Conservation (phyloP, 2,329 filamentous ascomycete genomes). For the Colletotrichum sansevieriae region DNA sequence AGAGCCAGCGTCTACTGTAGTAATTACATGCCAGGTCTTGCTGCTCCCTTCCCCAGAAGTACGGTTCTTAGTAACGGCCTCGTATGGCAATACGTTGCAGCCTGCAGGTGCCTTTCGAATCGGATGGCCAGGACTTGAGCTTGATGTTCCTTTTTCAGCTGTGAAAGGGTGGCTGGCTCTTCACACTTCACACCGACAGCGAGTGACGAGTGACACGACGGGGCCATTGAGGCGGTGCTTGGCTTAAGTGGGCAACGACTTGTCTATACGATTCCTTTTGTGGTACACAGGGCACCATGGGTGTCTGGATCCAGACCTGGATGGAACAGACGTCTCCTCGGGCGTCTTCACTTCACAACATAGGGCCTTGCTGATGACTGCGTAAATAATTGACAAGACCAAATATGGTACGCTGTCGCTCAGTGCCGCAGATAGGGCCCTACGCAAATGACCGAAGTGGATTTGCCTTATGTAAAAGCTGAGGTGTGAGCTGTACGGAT, state of each 20-base stretch:
- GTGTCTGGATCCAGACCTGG: neutral
- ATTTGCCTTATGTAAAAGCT: neutral
- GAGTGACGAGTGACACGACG: constrained; percentile 2
- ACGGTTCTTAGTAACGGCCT: constrained; percentile 6
- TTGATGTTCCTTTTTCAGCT: constrained; percentile 28
- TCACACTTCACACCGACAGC: neutral
- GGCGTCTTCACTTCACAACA: constrained; percentile 11
- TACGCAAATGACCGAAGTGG: constrained; percentile 32
- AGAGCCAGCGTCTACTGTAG: neutral
- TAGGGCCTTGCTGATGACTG: neutral
- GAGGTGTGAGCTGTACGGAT: too few relatives aligned
- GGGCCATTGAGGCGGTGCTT: constrained; percentile 27
- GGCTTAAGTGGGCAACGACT: constrained; percentile 11
- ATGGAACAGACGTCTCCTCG: neutral
- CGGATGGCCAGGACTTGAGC: constrained; percentile 17
- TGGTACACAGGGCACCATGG: neutral
- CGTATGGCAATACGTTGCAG: neutral
- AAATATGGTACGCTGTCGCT: neutral
- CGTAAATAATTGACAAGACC: constrained; percentile 20
- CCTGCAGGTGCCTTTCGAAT: constrained; percentile 7
- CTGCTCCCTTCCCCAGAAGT: constrained; percentile 4
- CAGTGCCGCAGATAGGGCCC: constrained; percentile 10
- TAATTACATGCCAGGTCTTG: constrained; percentile 3
- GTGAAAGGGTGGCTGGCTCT: constrained; percentile 26
- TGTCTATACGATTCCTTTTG: constrained; percentile 14